Conservation (phyloP, 139 green algal species). For the Closterium sp. region DNA sequence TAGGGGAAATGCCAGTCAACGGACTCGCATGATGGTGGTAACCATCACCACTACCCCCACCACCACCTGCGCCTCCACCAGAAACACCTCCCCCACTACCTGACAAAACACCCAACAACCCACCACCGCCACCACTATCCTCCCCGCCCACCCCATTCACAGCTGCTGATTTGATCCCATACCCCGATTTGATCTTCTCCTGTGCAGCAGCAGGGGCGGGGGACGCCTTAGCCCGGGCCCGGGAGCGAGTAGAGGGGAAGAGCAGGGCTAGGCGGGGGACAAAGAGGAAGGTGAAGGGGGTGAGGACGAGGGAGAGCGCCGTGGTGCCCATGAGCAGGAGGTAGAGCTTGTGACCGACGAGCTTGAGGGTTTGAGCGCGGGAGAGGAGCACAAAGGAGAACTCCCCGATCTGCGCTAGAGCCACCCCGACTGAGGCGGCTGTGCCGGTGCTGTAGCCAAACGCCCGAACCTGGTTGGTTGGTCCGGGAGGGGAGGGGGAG, state of each 20-base stretch:
- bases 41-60: background rate
- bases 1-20: background rate
- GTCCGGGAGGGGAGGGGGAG: background rate
- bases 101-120: background rate
- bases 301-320: slow-evolving; percentile 87
- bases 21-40: background rate
- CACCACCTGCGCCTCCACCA: background rate
- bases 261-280: background rate
- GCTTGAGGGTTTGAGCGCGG: slow-evolving; percentile 69
- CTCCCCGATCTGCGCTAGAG: slow-evolving; percentile 88
- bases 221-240: background rate
- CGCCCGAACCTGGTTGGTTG: slow-evolving; percentile 53
- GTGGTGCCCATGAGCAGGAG: slow-evolving; percentile 89
- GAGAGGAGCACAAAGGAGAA: slow-evolving; percentile 95
- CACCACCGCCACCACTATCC: background rate
- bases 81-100: background rate
- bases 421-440: slow-evolving; percentile 68
- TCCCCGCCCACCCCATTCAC: background rate
- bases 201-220: background rate
- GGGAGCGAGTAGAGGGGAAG: background rate
- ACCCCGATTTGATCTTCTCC: background rate
- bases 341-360: slow-evolving; percentile 75
- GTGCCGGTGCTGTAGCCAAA: slow-evolving; percentile 66
- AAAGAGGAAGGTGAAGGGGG: slow-evolving; percentile 71
- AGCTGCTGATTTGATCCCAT: too few species aligned